Evolutionary conservation across 305 asterid genomes (phyloP), one percentile per base, ranked within the genome.

Genomic region (Withania somnifera): DNA sequence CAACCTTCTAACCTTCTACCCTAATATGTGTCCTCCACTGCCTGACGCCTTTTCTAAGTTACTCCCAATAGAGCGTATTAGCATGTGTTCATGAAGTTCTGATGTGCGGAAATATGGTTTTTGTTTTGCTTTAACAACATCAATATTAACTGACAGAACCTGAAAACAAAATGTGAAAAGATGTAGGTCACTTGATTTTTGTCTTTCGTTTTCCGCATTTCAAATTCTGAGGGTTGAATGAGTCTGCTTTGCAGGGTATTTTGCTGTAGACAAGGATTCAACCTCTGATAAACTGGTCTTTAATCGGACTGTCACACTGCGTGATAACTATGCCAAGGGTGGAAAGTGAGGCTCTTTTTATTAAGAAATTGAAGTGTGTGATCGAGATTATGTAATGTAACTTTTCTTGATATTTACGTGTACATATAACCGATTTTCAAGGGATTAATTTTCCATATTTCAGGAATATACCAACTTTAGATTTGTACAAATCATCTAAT

Each of bases 191-290:
- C 24, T 7, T 73, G 60, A 73, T 24, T 73, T 47, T 47, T 73
- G 9, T 26, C 47, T 24, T 47, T 73, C 40, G 15, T 22, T 36
- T 67, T 73, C n/a, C 0, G 14, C 3, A 0, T 73, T 73, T 24
- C 79, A 2, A 73, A 24, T 69, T 69, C 54, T 7, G 56, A 40
- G 28, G 6, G 40, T n/a, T n/a, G n/a, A n/a, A n/a, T n/a, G n/a
- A n/a, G n/a, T n/a, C n/a, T n/a, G n/a, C n/a, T n/a, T 87, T 83
- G 32, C 89, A 93, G 97, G 98, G 81, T 93, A 93, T 84, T 94
- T 93, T 83, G 87, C 64, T 19, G 95, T 91, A 42, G 98, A 93
- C 80, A 85, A 85, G 82, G 97, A 94, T 84, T 93, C 97, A 3
- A 80, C 90, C n/a, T 77, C 96, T 45, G 96, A 88, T 66, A 93